Conservation (phyloP, 345 rosid genomes). For the Leavenworthia alabamica region DNA sequence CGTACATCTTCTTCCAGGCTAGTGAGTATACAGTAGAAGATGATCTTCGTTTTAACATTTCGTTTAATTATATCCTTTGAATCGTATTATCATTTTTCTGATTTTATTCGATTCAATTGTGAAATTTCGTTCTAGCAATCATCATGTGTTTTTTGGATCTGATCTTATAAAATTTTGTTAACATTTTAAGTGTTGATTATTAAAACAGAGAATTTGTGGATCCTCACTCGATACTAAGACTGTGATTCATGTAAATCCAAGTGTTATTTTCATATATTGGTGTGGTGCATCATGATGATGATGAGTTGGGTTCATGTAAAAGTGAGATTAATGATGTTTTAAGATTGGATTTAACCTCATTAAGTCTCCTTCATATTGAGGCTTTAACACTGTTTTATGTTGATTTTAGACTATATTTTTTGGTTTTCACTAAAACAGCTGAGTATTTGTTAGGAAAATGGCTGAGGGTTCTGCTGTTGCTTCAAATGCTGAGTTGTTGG, state of each 20-base stretch:
- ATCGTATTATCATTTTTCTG: neutral
- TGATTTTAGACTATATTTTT: no score
- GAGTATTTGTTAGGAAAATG: slow-evolving; percentile 30
- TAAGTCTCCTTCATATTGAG: neutral
- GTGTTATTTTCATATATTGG: no score
- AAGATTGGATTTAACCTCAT: no score
- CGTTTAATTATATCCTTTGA: neutral
- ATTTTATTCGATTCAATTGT: neutral
- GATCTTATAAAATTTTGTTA: neutral
- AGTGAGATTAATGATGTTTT: neutral
- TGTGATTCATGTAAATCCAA: no score
- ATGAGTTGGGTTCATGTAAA: no score
- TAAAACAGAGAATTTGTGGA: neutral
- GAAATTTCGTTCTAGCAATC: neutral
- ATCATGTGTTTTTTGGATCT: neutral
- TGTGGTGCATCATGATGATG: no score
- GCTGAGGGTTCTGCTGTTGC: slow-evolving; percentile 45
- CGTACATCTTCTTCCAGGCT: slow-evolving; percentile 4
- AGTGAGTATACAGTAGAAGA: no score
- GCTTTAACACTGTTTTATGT: neutral
- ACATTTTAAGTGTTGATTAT: neutral
- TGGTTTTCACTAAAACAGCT: neutral
- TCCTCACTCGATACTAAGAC: no score
- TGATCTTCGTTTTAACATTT: no score
- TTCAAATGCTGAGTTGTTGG: slow-evolving; percentile 52